Percentiles rank a stretch among this genome's conserved stretches.
These are phyloP conservation scores for Pythium graminicola DNA, from an alignment of 352 stramenopile genomes.

Conservation along the genomic window DNA sequence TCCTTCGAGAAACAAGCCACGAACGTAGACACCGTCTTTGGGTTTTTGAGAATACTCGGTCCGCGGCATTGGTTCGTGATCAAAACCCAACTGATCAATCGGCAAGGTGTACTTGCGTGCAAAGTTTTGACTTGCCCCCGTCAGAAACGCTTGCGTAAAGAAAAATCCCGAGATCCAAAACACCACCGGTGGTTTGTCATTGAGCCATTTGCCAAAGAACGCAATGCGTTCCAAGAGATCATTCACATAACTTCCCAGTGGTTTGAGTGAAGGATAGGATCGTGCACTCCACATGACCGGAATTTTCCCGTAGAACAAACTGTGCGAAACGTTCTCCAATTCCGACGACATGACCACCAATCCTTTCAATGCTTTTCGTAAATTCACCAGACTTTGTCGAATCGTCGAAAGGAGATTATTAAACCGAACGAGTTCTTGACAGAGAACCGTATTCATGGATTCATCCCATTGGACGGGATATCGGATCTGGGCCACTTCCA, in stretches of 20 bases:
- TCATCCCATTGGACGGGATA: conserved; percentile 91
- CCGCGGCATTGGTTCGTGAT: conserved; percentile 51
- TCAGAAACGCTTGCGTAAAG: conserved; percentile 90
- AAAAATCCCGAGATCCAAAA: conserved; percentile 92
- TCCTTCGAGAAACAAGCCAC: conserved; percentile 88
- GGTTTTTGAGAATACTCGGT: conserved; percentile 52
- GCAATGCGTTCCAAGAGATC: conserved; percentile 74
- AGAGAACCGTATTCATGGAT: conserved; percentile 95
- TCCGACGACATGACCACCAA: conserved; percentile 85
- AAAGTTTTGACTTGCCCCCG: conserved; percentile 90
- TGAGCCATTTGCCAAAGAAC: conserved; percentile 72
- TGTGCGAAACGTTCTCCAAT: conserved; percentile 79
- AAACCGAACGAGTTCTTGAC: conserved; percentile 80
- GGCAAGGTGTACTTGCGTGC: conserved; percentile 82
- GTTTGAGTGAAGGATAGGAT: conserved; percentile 89
- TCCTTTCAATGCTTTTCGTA: conserved; percentile 68
- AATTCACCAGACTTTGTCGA: conserved; percentile 46
- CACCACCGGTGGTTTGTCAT: conserved; percentile 60
- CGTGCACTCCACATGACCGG: conserved; percentile 81
- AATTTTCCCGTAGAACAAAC: conserved; percentile 86
- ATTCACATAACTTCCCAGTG: conserved; percentile 81
- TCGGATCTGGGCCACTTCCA: conserved; percentile 64
- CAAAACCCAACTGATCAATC: conserved; percentile 90
- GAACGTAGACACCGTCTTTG: conserved; percentile 85
- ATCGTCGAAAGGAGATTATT: conserved; percentile 77